phyloP scores from a whole-genome alignment of 2,329 filamentous ascomycete species.

The Paecilomyces niveus region DNA sequence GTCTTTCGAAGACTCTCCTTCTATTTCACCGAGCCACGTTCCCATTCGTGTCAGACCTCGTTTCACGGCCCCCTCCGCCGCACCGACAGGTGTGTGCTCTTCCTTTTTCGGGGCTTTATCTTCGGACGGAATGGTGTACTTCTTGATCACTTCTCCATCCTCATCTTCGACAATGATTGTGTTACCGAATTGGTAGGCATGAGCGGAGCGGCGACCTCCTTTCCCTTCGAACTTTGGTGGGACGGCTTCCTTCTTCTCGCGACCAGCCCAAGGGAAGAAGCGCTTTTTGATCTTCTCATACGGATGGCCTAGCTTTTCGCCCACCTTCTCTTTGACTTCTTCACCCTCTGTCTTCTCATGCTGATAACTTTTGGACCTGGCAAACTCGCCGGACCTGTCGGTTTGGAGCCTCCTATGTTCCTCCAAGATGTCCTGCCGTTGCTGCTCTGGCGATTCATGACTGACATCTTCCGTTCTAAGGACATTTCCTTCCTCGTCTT shows the following conservation, averaged over 20 bases:
- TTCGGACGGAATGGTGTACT: slow-evolving; percentile 54
- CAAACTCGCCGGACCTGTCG: slow-evolving; percentile 40
- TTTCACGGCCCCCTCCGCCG: slow-evolving; percentile 36
- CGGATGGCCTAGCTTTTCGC: slow-evolving; percentile 26
- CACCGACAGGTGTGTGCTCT: slow-evolving; percentile 15
- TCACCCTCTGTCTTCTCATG: slow-evolving; percentile 39
- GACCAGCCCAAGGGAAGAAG: slow-evolving; percentile 40
- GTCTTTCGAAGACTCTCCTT: slow-evolving; percentile 24
- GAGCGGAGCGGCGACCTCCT: slow-evolving; percentile 46
- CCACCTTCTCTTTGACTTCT: slow-evolving; percentile 32
- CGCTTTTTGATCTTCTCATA: slow-evolving; percentile 38
- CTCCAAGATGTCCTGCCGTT: slow-evolving; percentile 50
- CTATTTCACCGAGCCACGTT: slow-evolving; percentile 45
- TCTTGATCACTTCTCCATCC: slow-evolving; percentile 62
- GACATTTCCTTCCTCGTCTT: slow-evolving; percentile 83
- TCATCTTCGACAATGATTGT: slow-evolving; percentile 66
- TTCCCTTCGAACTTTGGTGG: slow-evolving; percentile 12
- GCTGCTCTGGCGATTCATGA: slow-evolving; percentile 48
- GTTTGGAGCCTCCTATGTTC: slow-evolving; percentile 48
- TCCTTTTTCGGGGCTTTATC: slow-evolving; percentile 18
- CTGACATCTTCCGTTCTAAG: slow-evolving; percentile 55
- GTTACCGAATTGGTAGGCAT: slow-evolving; percentile 62
- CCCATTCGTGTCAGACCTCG: slow-evolving; percentile 53
- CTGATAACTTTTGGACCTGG: slow-evolving; percentile 39
- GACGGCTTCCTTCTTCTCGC: slow-evolving; percentile 25